Evolutionary conservation across 345 rosid genomes (phyloP).

Genomic region (Camelina sativa): DNA sequence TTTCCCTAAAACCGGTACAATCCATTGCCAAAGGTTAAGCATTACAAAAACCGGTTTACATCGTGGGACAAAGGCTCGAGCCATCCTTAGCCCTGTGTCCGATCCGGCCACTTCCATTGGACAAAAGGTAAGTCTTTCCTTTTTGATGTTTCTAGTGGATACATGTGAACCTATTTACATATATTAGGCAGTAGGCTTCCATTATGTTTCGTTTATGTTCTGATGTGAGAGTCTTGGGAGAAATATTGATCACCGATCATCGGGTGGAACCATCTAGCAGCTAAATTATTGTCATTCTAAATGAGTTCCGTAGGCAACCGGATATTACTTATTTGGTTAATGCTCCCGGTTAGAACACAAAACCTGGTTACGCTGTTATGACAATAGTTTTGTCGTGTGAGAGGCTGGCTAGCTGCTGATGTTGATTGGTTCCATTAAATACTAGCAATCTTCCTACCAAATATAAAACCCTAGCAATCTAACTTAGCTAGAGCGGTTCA

Average conservation of each 20-base stretch:
- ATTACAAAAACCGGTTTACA: conserved; percentile 31
- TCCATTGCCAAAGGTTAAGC: conserved; percentile 34
- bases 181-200: not conserved
- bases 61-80: conserved; percentile 33
- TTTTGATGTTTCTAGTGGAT: conserved; percentile 6
- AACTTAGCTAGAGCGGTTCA: not conserved
- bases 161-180: too few relatives aligned
- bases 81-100: conserved; percentile 44
- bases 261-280: not conserved
- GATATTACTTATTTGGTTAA: conserved; percentile 24
- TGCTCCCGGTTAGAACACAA: conserved; percentile 5
- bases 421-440: conserved; percentile 17
- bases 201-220: not conserved
- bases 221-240: not conserved
- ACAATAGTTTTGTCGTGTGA: conserved; percentile 29
- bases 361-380: conserved; percentile 21
- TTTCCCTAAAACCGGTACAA: conserved; percentile 26
- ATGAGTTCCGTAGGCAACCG: conserved; percentile 1
- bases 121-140: conserved; percentile 36
- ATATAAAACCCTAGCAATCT: too few relatives aligned
- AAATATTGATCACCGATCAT: conserved; percentile 3
- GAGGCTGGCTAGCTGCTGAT: conserved; percentile 10
- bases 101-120: conserved; percentile 33
- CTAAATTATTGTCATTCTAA: not conserved
- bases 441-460: not conserved